phyloP scores from a whole-genome alignment of 2,329 filamentous ascomycete species.

The Daldinia sp. region DNA sequence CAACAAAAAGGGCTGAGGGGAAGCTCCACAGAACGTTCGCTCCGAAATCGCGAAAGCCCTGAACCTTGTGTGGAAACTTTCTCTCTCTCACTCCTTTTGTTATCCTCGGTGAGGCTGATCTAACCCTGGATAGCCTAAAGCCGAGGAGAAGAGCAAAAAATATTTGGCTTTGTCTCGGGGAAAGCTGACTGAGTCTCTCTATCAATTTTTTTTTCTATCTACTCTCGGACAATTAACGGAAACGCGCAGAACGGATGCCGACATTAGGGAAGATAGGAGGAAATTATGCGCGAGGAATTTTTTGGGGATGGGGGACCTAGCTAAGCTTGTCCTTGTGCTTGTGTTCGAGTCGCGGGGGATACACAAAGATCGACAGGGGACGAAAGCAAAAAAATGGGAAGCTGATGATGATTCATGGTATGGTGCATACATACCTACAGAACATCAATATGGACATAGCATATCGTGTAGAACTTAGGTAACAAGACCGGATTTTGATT shows the following conservation, averaged over 20 bases:
- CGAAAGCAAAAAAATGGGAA: not conserved
- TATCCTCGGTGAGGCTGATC: slow-evolving; percentile 4
- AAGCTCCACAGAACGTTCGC: slow-evolving; percentile 5
- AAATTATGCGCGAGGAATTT: slow-evolving; percentile 4
- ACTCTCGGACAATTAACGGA: slow-evolving; percentile 18
- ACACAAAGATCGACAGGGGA: slow-evolving; percentile 13
- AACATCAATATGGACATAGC: not conserved
- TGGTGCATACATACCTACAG: not conserved
- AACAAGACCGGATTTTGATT: not conserved
- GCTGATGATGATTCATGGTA: slow-evolving; percentile 5
- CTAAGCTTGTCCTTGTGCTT: slow-evolving; percentile 8
- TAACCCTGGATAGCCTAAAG: not conserved
- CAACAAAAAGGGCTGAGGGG: not conserved
- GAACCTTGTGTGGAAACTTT: slow-evolving; percentile 15
- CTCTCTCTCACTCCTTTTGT: not conserved
- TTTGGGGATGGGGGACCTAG: not conserved
- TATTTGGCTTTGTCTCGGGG: slow-evolving; percentile 24
- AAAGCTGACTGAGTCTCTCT: slow-evolving; percentile 18
- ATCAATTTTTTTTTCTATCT: not conserved
- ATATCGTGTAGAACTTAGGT: not conserved
- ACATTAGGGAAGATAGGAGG: not conserved
- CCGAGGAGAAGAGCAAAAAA: too few relatives aligned
- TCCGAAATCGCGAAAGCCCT: slow-evolving; percentile 19
- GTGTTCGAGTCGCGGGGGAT: not conserved
- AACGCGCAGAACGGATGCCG: slow-evolving; percentile 1